Base-by-base conservation (phyloP, 192 early-diverging fungal genomes). In the Coemansia sp. region DNA sequence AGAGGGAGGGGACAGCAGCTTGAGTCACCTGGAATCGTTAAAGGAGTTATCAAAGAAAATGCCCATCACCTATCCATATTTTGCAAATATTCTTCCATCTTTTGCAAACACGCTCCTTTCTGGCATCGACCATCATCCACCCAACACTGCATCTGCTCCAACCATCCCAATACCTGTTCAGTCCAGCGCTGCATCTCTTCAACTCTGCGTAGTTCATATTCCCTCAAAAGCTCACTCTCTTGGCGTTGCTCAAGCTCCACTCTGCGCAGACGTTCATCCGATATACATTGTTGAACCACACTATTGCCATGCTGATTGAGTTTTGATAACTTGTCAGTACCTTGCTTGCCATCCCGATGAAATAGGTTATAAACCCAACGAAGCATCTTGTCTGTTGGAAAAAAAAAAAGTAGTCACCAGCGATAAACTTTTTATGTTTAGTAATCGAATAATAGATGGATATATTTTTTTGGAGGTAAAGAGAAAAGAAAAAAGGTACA, bases 61-160 rank as follows among this genome's bases (percentile, higher is more conserved):
- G 26, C 26, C 26, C 26, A 6, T 49, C 19, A 49, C 5, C 9
- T 49, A 9, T 3, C 47, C 47, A 49, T 23, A 1, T 49, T 21
- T 9, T 49, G 47, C 52, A 55, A 55, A 28, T 16, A 14, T 13
- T 58, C 55, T 30, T 33, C 28, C 55, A 58, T 58, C 16, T 33
- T 58, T 58, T 17, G 30, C 32, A 58, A 33, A 17, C 33, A 33
- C 55, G 3, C 7, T 10, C 13, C 26, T 55, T 30, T 13, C 23
- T 11, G 55, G 17, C 30, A 32, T n/a, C 35, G 30, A 5, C 13
- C 28, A 32, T 58, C 23, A 6, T 21, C 55, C 6, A 32, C 30
- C 55, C 55, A 58, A 30, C 55, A 3, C 55, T 58, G 55, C 30
- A 58, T 14, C 32, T 58, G 30, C 32, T 58, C 32, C 11, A 30